These are phyloP conservation scores for Jacaranda copaia DNA, from an alignment of 257 asterid species.

Conservation along the genomic window DNA sequence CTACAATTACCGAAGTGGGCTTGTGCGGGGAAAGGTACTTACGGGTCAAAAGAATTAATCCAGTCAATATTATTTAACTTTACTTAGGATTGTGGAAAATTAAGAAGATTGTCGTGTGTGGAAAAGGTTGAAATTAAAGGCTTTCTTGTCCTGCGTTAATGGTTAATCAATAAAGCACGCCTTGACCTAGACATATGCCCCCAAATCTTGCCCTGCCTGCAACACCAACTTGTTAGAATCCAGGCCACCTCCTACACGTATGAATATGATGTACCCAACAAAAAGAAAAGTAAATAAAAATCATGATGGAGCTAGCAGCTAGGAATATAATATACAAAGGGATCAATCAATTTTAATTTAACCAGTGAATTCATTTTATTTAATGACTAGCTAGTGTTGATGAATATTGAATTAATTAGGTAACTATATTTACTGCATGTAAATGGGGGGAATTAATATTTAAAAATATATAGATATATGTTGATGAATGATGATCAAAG, in stretches of 20 bases:
- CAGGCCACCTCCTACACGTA: too few relatives aligned
- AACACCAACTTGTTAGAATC: background rate
- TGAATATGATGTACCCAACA: too few relatives aligned
- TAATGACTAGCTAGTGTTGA: too few relatives aligned
- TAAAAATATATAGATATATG: background rate
- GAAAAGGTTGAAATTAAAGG: constrained; percentile 18
- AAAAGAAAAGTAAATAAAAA: too few relatives aligned
- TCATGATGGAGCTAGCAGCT: too few relatives aligned
- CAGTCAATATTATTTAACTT: background rate
- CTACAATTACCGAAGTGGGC: too few relatives aligned
- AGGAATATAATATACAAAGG: too few relatives aligned
- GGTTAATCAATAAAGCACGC: background rate
- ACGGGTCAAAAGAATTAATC: background rate
- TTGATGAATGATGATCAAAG: constrained; percentile 2
- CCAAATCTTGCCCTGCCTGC: background rate
- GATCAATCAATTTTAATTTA: too few relatives aligned
- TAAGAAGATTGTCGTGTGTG: constrained; percentile 27
- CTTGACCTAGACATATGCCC: background rate
- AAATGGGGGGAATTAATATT: background rate
- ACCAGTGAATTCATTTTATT: too few relatives aligned
- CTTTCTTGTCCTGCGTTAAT: constrained; percentile 21
- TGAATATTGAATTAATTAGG: too few relatives aligned
- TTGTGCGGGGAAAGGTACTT: background rate
- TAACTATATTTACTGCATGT: background rate
- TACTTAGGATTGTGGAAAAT: constrained; percentile 11